Evolutionary conservation across 1,139 yeast species (phyloP).

Genomic region (Pichia sp.): DNA sequence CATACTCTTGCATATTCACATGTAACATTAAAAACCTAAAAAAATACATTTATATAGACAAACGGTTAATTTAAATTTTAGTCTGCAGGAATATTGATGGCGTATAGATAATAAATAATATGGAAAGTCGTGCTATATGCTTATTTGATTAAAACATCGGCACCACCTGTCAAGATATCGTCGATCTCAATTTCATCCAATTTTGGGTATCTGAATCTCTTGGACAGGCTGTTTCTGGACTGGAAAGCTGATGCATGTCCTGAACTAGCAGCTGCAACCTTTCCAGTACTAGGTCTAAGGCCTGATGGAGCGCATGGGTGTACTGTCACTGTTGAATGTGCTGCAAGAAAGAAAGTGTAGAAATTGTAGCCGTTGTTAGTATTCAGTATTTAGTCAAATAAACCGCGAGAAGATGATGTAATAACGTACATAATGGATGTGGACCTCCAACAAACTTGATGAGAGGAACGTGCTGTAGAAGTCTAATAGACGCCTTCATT

Average conservation of each 20-base stretch:
- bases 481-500: constrained; percentile 30
- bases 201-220: constrained; percentile 58
- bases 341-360: constrained; percentile 1
- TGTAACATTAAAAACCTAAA: too few species aligned
- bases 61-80: too few species aligned
- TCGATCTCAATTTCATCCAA: constrained; percentile 67
- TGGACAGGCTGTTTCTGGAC: constrained; percentile 59
- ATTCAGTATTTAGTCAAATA: too few species aligned
- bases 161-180: constrained; percentile 71
- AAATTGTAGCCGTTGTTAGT: not conserved
- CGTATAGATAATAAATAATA: constrained; percentile 4
- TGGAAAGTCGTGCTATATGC: not conserved
- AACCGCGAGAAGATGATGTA: too few species aligned
- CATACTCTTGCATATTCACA: too few species aligned
- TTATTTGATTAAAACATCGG: constrained; percentile 31
- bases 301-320: constrained; percentile 51
- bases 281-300: constrained; percentile 35
- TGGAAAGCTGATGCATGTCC: constrained; percentile 19
- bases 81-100: too few species aligned
- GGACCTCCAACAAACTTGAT: constrained; percentile 59
- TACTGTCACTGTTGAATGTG: constrained; percentile 24
- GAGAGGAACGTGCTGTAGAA: constrained; percentile 41
- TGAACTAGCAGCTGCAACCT: constrained; percentile 32
- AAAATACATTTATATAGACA: too few species aligned
- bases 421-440: constrained; percentile 28